Evolutionary conservation across 306 rosid species (phyloP).

Genomic region (Prunus salicina): DNA sequence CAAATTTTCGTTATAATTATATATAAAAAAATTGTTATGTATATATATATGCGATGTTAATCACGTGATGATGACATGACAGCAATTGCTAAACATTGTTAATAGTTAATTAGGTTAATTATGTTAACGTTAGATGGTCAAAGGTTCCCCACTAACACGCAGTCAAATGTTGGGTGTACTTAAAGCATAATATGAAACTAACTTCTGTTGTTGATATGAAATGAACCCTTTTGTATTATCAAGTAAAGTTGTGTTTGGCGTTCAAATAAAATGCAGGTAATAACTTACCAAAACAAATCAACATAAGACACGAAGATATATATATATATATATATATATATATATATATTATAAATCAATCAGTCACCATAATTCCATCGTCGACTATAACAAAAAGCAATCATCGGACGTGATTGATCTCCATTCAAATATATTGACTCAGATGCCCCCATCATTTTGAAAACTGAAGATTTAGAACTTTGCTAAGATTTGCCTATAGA

Average conservation of each 20-base stretch:
- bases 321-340: not conserved
- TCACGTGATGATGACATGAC: not conserved
- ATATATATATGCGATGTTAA: not conserved
- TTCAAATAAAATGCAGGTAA: not conserved
- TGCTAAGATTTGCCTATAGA: not conserved
- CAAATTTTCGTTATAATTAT: not conserved
- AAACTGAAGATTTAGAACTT: not conserved
- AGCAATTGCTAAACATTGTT: not conserved
- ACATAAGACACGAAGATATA: not conserved
- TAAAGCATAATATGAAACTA: not conserved
- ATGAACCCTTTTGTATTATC: not conserved
- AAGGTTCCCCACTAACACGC: not conserved
- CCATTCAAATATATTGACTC: not conserved
- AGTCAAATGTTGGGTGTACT: not conserved
- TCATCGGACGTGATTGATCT: not conserved
- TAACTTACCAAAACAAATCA: not conserved
- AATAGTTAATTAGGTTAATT: not conserved
- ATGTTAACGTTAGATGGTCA: not conserved
- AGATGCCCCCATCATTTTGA: not conserved
- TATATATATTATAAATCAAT: not conserved
- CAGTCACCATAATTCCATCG: not conserved
- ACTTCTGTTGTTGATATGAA: not conserved
- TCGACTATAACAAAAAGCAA: not conserved
- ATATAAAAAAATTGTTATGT: not conserved
- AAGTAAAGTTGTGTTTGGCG: not conserved